Base-by-base conservation (phyloP, 106 monocot genomes). In the Acanthochlamys bracteata region DNA sequence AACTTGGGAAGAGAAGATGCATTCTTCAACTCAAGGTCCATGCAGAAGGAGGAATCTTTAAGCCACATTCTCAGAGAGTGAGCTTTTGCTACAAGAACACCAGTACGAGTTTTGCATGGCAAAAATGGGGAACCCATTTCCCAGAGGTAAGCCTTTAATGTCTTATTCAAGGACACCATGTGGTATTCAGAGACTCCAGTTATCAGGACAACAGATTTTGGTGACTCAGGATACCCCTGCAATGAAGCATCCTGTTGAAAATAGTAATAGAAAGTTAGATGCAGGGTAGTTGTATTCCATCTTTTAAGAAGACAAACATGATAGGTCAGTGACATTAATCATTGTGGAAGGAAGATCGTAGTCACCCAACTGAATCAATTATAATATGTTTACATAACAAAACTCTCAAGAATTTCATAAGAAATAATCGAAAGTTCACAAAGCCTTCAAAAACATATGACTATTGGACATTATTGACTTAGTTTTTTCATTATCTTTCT, bases 71-170 rank as follows among this genome's bases (percentile, higher is more conserved):
- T 71, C 72, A 98, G 96, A 19, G 96, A 98, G 59, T 98, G 91
- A 70, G 91, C 84, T 80, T 98, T 98, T 46, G 88, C 87, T 13
- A 91, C 83, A 63, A 98, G 82, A 56, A 91, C 27, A 7, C 96
- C 91, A 25, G 72, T 81, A 13, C 91, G 78, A 63, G 80, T 88
- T 88, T 77, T 98, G 45, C 88, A 85, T 24, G 91, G 88, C 51
- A 88, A 51, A 77, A 98, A 98, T 15, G 96, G 96, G 40, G 96
- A 98, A 27, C 91, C 96, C 96, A 98, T 98, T 73, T 98, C 96
- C 91, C 79, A 88, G 25, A 98, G 85, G 51, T 81, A 98, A 22
- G 83, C 77, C 63, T 88, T 98, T 45, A 98, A 62, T 41, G 91
- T 88, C 57, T 85, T 92, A 42, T 73, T 75, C 43, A 98, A 71